These are phyloP conservation scores for Suillus ampliporus DNA, from an alignment of 768 basidiomycete genomes.

Conservation along the genomic window DNA sequence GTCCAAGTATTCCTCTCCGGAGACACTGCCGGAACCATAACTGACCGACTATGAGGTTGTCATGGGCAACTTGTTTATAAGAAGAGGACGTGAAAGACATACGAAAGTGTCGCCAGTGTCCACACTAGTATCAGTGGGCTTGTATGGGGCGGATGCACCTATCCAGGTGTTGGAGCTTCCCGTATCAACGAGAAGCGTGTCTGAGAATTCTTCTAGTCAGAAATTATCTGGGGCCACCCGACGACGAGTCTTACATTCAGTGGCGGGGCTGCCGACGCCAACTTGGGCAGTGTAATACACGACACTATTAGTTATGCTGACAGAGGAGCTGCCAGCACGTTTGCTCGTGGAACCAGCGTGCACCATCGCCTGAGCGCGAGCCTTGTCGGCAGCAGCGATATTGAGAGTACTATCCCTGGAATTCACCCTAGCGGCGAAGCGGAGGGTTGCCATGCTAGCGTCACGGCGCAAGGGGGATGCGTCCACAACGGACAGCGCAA, in stretches of 20 bases:
- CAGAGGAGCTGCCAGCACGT: constrained; percentile 9
- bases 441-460: constrained; percentile 17
- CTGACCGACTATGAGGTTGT: constrained; percentile 14
- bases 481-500: constrained; percentile 17
- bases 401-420: constrained; percentile 5
- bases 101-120: constrained; percentile 28
- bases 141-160: constrained; percentile 28
- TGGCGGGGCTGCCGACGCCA: constrained; percentile 28
- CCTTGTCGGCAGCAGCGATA: constrained; percentile 23
- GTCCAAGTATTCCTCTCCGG: constrained; percentile 11
- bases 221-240: too few relatives aligned
- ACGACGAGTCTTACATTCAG: constrained; percentile 25
- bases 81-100: constrained; percentile 6
- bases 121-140: constrained; percentile 19
- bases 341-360: constrained; percentile 5
- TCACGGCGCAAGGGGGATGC: constrained; percentile 18
- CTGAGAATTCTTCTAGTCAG: constrained; percentile 18
- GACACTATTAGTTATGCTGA: constrained; percentile 23
- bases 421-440: constrained; percentile 20
- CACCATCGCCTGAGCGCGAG: constrained; percentile 20
- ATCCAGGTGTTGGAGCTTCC: constrained; percentile 40
- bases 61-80: constrained; percentile 16
- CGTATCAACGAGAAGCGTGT: constrained; percentile 34
- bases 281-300: constrained; percentile 34
- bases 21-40: constrained; percentile 26